phyloP scores from a whole-genome alignment of 2,329 filamentous ascomycete species.

The Talaromyces verruculosus region DNA sequence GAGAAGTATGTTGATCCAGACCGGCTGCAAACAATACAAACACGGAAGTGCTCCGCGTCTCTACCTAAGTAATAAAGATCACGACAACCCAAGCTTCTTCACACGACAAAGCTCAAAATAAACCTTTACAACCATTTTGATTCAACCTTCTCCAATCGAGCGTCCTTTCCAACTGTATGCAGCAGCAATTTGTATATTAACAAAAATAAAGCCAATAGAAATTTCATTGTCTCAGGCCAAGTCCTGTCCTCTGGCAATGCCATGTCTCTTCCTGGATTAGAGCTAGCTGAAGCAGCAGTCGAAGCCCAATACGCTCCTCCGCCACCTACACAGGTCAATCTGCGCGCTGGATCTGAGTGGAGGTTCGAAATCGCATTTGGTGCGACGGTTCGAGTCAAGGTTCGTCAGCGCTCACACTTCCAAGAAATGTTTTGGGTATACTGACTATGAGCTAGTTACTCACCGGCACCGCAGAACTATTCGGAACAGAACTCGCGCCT shows the following conservation, averaged over 20 bases:
- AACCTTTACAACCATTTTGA: neutral
- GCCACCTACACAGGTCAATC: constrained; percentile 49
- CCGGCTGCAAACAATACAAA: constrained; percentile 11
- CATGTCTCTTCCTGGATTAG: constrained; percentile 75
- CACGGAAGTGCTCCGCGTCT: constrained; percentile 16
- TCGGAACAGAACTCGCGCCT: constrained; percentile 86
- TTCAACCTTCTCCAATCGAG: neutral
- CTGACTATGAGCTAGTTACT: constrained; percentile 55
- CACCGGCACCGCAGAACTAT: constrained; percentile 84
- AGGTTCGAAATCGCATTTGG: constrained; percentile 69
- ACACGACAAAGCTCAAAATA: neutral
- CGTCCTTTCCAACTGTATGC: neutral
- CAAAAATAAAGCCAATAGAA: neutral
- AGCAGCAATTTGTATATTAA: neutral
- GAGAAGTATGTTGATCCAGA: neutral
- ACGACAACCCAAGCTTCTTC: neutral
- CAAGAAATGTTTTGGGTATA: neutral
- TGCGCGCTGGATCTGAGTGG: constrained; percentile 71
- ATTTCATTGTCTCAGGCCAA: neutral
- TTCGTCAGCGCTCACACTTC: constrained; percentile 30
- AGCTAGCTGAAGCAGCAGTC: constrained; percentile 64
- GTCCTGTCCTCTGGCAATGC: constrained; percentile 25
- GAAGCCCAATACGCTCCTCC: constrained; percentile 39
- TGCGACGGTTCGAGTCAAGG: constrained; percentile 55
- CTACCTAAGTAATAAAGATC: neutral